These are phyloP conservation scores for Talaromyces rugulosus DNA, from an alignment of 2,329 filamentous ascomycete genomes.

Conservation along the genomic window DNA sequence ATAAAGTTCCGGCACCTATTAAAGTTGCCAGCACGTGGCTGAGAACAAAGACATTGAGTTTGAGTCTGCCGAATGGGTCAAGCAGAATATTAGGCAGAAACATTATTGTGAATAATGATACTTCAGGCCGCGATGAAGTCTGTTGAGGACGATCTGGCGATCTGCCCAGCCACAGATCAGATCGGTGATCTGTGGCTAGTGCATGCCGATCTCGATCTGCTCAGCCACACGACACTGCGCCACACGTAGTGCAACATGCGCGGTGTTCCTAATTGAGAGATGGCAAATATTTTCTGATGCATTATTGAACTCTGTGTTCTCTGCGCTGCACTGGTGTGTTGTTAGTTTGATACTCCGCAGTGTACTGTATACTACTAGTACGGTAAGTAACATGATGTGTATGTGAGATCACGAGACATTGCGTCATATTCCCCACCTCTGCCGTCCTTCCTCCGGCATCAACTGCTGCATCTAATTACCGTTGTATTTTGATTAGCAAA, in stretches of 20 bases:
- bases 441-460: not conserved
- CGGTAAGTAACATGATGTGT: too few relatives aligned
- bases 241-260: conserved; percentile 7
- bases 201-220: conserved; percentile 6
- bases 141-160: not conserved
- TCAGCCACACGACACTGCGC: conserved; percentile 4
- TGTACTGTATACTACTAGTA: too few relatives aligned
- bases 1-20: not conserved
- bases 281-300: not conserved
- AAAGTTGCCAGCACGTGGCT: not conserved
- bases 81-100: not conserved
- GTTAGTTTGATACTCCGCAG: too few relatives aligned
- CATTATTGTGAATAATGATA: not conserved
- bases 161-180: conserved; percentile 11
- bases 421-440: not conserved
- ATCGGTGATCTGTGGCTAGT: conserved; percentile 11
- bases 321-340: too few relatives aligned
- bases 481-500: not conserved
- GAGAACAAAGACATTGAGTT: not conserved
- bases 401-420: not conserved
- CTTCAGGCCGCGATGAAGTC: too few relatives aligned
- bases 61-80: not conserved
- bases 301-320: not conserved
- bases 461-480: not conserved
- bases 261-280: not conserved